A percentile compares a stretch with the other conserved stretches of the same genome.
These are phyloP conservation scores for Penicillium brevicompactum DNA, from an alignment of 2,329 filamentous ascomycete species.

Conservation along the genomic window DNA sequence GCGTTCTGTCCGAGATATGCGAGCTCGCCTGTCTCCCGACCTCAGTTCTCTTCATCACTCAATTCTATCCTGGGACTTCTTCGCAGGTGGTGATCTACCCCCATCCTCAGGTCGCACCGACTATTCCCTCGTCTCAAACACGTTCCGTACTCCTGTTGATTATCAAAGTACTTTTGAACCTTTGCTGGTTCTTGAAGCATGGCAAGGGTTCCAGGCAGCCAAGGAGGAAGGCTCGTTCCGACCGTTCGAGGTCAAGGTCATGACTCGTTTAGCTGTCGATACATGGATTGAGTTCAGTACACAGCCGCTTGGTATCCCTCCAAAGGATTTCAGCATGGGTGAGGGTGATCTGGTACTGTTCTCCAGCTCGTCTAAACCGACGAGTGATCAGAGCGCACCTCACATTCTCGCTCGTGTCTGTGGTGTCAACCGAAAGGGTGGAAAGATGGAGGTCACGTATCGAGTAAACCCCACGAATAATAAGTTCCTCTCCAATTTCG, in stretches of 20 bases:
- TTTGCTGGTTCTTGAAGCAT: slow-evolving; percentile 87
- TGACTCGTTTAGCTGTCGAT: slow-evolving; percentile 87
- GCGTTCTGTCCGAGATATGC: slow-evolving; percentile 88
- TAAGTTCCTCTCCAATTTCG: slow-evolving; percentile 65
- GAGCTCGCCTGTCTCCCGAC: slow-evolving; percentile 85
- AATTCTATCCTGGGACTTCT: slow-evolving; percentile 93
- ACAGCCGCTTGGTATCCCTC: slow-evolving; percentile 69
- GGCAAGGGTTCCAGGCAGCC: slow-evolving; percentile 88
- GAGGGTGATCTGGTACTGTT: slow-evolving; percentile 90
- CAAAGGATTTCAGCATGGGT: slow-evolving; percentile 70
- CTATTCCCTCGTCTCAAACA: slow-evolving; percentile 75
- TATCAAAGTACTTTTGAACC: slow-evolving; percentile 92
- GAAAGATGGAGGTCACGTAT: slow-evolving; percentile 80
- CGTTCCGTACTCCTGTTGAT: slow-evolving; percentile 72
- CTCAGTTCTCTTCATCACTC: slow-evolving; percentile 81
- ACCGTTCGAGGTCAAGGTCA: slow-evolving; percentile 83
- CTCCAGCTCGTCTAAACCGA: slow-evolving; percentile 71
- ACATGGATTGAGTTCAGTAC: slow-evolving; percentile 91
- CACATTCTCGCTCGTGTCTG: slow-evolving; percentile 87
- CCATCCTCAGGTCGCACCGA: slow-evolving; percentile 69
- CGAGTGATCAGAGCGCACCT: slow-evolving; percentile 64
- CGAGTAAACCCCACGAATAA: slow-evolving; percentile 68
- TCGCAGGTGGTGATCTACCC: slow-evolving; percentile 83
- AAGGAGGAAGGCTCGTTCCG: slow-evolving; percentile 83
- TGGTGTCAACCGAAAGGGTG: slow-evolving; percentile 77